phyloP scores from a whole-genome alignment of 345 rosid species.

The Theobroma cacao region DNA sequence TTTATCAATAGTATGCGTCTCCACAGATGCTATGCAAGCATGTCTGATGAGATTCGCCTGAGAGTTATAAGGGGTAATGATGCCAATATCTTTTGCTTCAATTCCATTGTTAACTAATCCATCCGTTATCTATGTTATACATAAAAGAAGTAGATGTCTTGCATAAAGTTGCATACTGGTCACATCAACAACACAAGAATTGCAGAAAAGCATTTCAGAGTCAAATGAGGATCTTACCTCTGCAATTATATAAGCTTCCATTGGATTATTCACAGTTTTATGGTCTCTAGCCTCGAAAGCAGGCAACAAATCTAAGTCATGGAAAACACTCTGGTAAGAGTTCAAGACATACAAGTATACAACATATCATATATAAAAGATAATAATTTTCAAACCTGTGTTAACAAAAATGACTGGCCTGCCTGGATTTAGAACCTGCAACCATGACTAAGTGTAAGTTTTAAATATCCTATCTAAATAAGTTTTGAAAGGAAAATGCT shows the following conservation, averaged over 20 bases:
- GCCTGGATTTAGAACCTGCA: conserved; percentile 74
- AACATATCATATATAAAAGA: conserved; percentile 7
- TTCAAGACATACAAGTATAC: conserved; percentile 8
- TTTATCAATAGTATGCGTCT: conserved; percentile 92
- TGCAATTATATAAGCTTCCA: conserved; percentile 79
- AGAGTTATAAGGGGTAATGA: conserved; percentile 93
- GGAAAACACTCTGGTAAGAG: conserved; percentile 19
- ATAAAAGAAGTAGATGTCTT: background rate
- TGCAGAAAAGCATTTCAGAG: background rate
- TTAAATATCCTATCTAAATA: background rate
- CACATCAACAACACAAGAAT: background rate
- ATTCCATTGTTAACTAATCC: conserved; percentile 61
- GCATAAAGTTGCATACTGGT: background rate
- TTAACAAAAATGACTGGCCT: conserved; percentile 66
- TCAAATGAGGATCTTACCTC: conserved; percentile 43
- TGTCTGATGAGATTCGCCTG: conserved; percentile 72
- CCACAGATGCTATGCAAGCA: conserved; percentile 50
- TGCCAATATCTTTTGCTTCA: conserved; percentile 71
- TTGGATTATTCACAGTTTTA: conserved; percentile 71
- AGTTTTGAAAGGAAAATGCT: background rate
- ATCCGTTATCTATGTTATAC: conserved; percentile 48
- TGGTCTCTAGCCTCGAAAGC: conserved; percentile 73
- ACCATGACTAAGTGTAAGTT: conserved; percentile 17
- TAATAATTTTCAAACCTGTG: conserved; percentile 56
- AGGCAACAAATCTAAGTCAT: conserved; percentile 59